Evolutionary conservation across 108 stramenopile species (phyloP).

Genomic region (Skeletonema marinoi): DNA sequence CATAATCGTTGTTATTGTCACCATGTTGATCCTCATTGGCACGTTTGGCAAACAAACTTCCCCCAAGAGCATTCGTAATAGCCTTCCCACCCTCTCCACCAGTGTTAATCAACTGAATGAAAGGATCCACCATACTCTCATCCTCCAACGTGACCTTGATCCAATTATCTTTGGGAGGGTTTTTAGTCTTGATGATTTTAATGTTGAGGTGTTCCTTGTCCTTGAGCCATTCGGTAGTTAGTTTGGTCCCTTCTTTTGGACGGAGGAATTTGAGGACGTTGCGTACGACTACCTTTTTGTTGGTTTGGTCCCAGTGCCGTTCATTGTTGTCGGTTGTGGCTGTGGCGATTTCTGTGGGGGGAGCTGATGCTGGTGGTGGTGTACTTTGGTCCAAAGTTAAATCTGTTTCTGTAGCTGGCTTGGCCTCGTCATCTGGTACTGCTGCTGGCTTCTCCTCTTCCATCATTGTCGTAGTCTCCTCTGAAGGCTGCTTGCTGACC

Average conservation of each 20-base stretch:
- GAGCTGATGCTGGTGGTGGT: too few relatives aligned
- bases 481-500: too few relatives aligned
- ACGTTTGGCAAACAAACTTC: conserved; percentile 32
- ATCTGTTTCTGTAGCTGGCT: not conserved
- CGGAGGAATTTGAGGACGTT: conserved; percentile 67
- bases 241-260: conserved; percentile 47
- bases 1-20: not conserved
- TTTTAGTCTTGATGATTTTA: conserved; percentile 48
- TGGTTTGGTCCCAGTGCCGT: conserved; percentile 52
- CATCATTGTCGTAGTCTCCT: not conserved
- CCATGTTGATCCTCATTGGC: conserved; percentile 23
- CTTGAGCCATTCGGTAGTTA: conserved; percentile 51
- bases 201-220: conserved; percentile 20
- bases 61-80: conserved; percentile 42
- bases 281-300: conserved; percentile 67
- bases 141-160: conserved; percentile 51
- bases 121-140: conserved; percentile 56
- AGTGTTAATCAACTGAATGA: conserved; percentile 53
- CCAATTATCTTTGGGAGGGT: conserved; percentile 64
- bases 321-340: not conserved
- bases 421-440: not conserved
- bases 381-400: too few relatives aligned
- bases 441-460: not conserved
- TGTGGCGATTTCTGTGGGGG: not conserved
- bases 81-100: conserved; percentile 33